These are phyloP conservation scores for Carex arenaria DNA, from an alignment of 202 grass and related monocot genomes.

Conservation along the genomic window DNA sequence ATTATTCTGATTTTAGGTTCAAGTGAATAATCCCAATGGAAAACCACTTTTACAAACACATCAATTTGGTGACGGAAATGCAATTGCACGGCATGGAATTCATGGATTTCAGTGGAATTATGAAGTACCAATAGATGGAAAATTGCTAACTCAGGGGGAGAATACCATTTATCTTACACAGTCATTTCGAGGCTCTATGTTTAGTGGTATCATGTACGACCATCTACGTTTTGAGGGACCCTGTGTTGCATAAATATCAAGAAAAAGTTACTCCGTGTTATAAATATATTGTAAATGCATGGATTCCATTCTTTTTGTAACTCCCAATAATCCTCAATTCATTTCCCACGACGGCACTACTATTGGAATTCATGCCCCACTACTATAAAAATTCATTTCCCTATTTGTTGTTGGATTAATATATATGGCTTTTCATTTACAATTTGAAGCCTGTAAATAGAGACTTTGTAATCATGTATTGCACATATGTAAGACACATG, in stretches of 20 bases:
- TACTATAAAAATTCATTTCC: no score
- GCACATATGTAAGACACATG: no score
- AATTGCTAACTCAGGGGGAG: conserved; percentile 27
- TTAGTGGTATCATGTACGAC: conserved; percentile 61
- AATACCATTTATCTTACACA: conserved; percentile 51
- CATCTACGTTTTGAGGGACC: conserved; percentile 61
- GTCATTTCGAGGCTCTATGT: conserved; percentile 1
- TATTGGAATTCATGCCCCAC: no score
- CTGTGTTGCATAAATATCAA: background rate
- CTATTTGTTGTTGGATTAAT: no score
- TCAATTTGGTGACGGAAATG: conserved; percentile 40
- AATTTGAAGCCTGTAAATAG: no score
- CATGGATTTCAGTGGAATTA: conserved; percentile 29
- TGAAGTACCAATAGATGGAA: conserved; percentile 15
- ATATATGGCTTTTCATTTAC: no score
- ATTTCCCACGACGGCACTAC: no score
- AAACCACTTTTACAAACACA: conserved; percentile 19
- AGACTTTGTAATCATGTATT: no score
- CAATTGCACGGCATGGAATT: conserved; percentile 55
- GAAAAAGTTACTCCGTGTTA: background rate
- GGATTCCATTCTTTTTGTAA: no score
- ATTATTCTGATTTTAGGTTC: background rate
- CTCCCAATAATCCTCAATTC: no score
- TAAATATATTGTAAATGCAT: no score
- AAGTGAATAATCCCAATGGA: conserved; percentile 27